These are phyloP conservation scores for Penicillium sp. DNA, from an alignment of 2,329 filamentous ascomycete species.

Conservation along the genomic window DNA sequence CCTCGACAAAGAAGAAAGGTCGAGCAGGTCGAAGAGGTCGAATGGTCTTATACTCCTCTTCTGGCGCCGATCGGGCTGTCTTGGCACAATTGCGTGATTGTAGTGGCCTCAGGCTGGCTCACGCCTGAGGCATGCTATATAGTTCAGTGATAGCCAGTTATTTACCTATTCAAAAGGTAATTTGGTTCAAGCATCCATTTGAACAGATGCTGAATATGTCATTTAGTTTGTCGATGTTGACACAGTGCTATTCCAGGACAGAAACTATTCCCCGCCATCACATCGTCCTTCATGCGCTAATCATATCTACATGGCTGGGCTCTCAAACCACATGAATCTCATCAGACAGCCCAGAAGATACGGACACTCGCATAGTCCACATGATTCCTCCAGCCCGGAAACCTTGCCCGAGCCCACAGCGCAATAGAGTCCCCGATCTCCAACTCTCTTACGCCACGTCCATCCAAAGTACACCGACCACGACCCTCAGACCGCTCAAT, in stretches of 20 bases:
- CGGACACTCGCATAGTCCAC: slow-evolving; percentile 31
- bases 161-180: not conserved
- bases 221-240: not conserved
- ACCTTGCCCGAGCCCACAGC: slow-evolving; percentile 40
- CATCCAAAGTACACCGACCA: slow-evolving; percentile 36
- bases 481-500: slow-evolving; percentile 33
- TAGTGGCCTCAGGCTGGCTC: slow-evolving; percentile 5
- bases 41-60: slow-evolving; percentile 29
- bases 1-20: slow-evolving; percentile 3
- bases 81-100: slow-evolving; percentile 39
- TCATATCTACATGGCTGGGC: not conserved
- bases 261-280: not conserved
- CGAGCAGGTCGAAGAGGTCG: slow-evolving; percentile 20
- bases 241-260: not conserved
- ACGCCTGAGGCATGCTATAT: not conserved
- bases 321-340: not conserved
- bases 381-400: slow-evolving; percentile 37
- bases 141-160: not conserved
- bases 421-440: slow-evolving; percentile 38
- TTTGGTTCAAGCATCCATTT: not conserved
- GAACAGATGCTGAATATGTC: not conserved
- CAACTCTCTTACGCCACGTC: slow-evolving; percentile 34
- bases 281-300: not conserved
- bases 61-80: slow-evolving; percentile 19
- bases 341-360: slow-evolving; percentile 39